These are phyloP conservation scores for Vigna nakashimae DNA, from an alignment of 306 rosid genomes.

Conservation along the genomic window DNA sequence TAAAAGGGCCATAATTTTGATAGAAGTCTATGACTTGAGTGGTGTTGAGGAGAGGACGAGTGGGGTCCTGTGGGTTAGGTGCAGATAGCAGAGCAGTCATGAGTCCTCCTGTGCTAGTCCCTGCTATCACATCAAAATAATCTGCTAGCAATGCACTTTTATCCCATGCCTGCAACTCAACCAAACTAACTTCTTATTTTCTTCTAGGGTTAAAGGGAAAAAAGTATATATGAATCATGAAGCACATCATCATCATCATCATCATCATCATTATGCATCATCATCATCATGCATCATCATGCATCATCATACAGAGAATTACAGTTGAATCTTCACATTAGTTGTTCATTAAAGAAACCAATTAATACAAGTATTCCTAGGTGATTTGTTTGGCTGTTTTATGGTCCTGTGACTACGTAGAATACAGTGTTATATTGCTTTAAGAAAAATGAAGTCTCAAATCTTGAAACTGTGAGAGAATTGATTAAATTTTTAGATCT, in stretches of 20 bases:
- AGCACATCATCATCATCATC: background rate
- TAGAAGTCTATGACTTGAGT: background rate
- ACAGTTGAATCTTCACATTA: no score
- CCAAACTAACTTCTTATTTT: background rate
- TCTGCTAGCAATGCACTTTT: constrained; percentile 31
- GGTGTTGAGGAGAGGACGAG: constrained; percentile 34
- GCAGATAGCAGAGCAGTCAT: constrained; percentile 39
- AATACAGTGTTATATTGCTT: no score
- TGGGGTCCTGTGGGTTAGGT: background rate
- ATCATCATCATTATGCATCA: no score
- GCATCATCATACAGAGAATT: background rate
- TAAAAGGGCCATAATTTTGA: background rate
- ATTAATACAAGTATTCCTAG: no score
- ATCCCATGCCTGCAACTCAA: constrained; percentile 25
- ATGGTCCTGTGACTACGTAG: no score
- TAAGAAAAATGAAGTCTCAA: no score
- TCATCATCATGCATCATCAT: no score
- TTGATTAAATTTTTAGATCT: no score
- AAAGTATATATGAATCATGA: background rate
- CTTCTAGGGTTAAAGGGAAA: background rate
- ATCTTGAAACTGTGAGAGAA: no score
- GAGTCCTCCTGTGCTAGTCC: constrained; percentile 45
- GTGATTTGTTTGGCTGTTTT: no score
- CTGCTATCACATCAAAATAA: constrained; percentile 52
- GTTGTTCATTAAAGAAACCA: no score